Conservation (phyloP, 2,329 filamentous ascomycete species). For the Aureobasidium sp. region DNA sequence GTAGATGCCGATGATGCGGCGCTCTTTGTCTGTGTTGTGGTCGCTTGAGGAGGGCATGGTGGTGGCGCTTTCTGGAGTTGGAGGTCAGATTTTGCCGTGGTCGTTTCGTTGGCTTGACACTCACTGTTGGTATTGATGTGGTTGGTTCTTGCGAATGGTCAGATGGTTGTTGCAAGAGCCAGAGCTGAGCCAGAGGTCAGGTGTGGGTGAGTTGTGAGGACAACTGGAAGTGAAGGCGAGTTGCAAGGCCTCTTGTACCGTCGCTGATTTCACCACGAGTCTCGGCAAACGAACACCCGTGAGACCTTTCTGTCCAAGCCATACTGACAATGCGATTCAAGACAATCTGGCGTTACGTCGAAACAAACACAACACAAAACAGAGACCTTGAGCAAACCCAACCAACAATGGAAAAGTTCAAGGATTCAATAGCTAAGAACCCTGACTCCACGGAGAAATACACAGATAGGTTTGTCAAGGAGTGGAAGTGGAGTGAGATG, state of each 20-base stretch:
- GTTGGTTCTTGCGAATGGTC: neutral
- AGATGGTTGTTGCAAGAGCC: neutral
- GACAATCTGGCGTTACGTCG: neutral
- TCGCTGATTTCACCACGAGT: no score
- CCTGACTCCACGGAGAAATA: no score
- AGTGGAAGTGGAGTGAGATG: no score
- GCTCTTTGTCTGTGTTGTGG: conserved; percentile 6
- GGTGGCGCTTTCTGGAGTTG: neutral
- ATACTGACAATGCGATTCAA: neutral
- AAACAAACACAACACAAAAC: neutral
- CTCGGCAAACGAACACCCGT: neutral
- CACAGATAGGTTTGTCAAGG: no score
- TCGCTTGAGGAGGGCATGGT: conserved; percentile 6
- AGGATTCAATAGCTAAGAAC: no score
- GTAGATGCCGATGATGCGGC: neutral
- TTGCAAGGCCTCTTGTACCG: no score
- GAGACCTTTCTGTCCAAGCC: neutral
- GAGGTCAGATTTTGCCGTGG: neutral
- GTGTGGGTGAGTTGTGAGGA: neutral
- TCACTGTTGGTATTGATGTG: neutral
- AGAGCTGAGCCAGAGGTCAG: neutral
- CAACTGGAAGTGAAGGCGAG: no score
- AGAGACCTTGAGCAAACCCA: neutral
- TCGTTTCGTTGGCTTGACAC: neutral
- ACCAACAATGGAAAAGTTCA: neutral